A percentile compares a stretch with the other conserved stretches of the same genome.
Evolutionary conservation across 352 stramenopile species (phyloP).

Genomic region (Phytophthora nicotianae): DNA sequence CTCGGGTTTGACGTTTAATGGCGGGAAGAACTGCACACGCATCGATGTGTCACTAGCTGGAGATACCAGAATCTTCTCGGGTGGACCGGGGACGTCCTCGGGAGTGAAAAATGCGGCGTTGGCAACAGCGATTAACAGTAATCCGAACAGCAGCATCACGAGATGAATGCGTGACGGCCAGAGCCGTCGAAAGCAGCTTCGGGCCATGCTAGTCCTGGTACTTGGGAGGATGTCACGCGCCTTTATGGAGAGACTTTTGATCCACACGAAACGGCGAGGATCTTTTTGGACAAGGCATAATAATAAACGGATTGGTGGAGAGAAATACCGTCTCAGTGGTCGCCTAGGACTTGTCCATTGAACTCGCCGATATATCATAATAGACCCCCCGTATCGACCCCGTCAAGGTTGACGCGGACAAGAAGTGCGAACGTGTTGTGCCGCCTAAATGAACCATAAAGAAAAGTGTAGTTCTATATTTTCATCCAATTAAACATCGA

Average conservation of each 20-base stretch:
- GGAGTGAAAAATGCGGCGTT: constrained; percentile 6
- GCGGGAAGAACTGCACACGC: constrained; percentile 67
- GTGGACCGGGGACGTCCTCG: constrained; percentile 52
- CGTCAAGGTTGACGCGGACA: too few relatives aligned
- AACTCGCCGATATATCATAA: too few relatives aligned
- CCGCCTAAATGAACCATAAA: too few relatives aligned
- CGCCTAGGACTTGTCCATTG: too few relatives aligned
- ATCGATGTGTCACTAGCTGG: constrained; percentile 53
- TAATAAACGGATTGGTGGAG: too few relatives aligned
- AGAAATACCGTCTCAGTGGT: too few relatives aligned
- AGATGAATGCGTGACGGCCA: background rate
- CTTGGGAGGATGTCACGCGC: background rate
- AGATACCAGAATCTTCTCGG: constrained; percentile 61
- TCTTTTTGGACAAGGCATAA: background rate
- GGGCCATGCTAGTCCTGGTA: background rate
- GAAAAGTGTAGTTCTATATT: too few relatives aligned
- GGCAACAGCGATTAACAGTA: constrained; percentile 1
- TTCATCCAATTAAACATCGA: too few relatives aligned
- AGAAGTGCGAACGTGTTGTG: too few relatives aligned
- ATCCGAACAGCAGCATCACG: constrained; percentile 1
- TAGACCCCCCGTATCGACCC: too few relatives aligned
- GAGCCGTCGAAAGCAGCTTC: background rate
- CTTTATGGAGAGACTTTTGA: background rate
- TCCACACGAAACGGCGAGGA: constrained; percentile 7
- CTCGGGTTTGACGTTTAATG: constrained; percentile 61